Evolutionary conservation across 1,284 basidiomycete genomes (phyloP), one percentile per base, ranked within the genome.

Genomic region (Gymnopus androsaceus): DNA sequence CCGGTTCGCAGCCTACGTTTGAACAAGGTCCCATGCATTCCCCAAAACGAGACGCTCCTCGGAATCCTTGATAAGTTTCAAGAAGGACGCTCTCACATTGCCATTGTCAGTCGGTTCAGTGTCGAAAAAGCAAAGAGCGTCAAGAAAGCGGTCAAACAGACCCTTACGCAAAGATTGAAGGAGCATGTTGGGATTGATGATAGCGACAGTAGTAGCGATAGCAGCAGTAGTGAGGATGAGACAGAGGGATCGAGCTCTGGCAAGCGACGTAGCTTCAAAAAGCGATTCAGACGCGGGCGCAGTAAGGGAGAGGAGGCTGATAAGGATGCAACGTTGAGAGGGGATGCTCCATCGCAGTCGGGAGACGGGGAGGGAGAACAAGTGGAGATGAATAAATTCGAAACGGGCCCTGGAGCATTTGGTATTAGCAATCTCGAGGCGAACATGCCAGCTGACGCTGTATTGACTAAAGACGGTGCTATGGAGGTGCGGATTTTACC

Each of bases 51-150:
- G 69, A 83, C 92, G n/a, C 76, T 96, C 3, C 82, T 95, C 17
- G 88, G 90, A 34, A 90, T 95, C 61, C 80, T 96, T 50, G 94
- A 95, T 68, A 88, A 82, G 59, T 96, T 96, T 71, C 94, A 95
- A 69, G 92, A 95, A 67, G 94, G 94, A 15, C 82, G 91, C 34
- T 92, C 88, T 34, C 94, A 96, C 67, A 94, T 96, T 81, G 94
- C 94, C 30, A 89, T 95, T 61, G 92, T 96, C 59, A 85, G 84
- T 54, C 83, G 88, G 44, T 77, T 80, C 64, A 83, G 82, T 41
- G 73, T 77, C 28, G 75, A 81, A 59, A 80, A 83, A 61, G 85
- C 81, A 15, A 78, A 77, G 40, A 84, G 83, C 57, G 83, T 87
- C 23, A 87, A 88, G 72, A 76, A 85, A 59, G 85, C 79, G 14